Conservation (phyloP, 495 filamentous ascomycete genomes). For the Penicillium cosmopolitanum region DNA sequence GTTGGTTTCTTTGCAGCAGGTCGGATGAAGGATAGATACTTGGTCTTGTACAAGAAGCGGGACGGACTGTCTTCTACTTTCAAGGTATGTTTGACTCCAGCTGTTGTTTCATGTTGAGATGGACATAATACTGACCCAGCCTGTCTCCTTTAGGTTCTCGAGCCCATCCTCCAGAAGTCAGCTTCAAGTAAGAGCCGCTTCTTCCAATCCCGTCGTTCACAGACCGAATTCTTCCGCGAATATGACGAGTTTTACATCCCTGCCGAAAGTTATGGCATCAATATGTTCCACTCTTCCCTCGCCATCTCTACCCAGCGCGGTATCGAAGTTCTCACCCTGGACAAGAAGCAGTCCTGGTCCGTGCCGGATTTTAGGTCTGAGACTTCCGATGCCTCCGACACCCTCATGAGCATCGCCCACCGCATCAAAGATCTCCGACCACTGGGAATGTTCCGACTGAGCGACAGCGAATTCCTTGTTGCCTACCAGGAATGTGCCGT, state of each 20-base stretch:
- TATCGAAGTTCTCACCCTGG: conserved; percentile 94
- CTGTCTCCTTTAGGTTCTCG: conserved; percentile 65
- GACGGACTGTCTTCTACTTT: conserved; percentile 90
- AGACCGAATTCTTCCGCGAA: conserved; percentile 95
- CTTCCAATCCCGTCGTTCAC: conserved; percentile 65
- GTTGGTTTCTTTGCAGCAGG: conserved; percentile 96
- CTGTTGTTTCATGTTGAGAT: background rate
- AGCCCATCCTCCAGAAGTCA: conserved; percentile 88
- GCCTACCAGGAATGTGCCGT: conserved; percentile 93
- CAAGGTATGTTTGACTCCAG: conserved; percentile 55
- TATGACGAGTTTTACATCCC: conserved; percentile 99
- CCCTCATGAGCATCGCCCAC: conserved; percentile 76
- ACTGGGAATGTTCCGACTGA: conserved; percentile 94
- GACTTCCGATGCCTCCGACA: conserved; percentile 55
- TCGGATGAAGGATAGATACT: conserved; percentile 91
- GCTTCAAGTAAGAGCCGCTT: conserved; percentile 62
- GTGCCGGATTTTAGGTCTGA: conserved; percentile 77
- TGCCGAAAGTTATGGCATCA: conserved; percentile 91
- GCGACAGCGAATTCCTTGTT: conserved; percentile 90
- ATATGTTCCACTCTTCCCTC: conserved; percentile 91
- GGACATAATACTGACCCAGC: background rate
- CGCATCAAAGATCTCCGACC: conserved; percentile 81
- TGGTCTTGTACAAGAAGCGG: conserved; percentile 96
- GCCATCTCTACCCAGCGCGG: conserved; percentile 88
- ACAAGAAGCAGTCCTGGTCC: conserved; percentile 91